Conservation (phyloP, 2,329 filamentous ascomycete species). For the Zymoseptoria ardabiliae region DNA sequence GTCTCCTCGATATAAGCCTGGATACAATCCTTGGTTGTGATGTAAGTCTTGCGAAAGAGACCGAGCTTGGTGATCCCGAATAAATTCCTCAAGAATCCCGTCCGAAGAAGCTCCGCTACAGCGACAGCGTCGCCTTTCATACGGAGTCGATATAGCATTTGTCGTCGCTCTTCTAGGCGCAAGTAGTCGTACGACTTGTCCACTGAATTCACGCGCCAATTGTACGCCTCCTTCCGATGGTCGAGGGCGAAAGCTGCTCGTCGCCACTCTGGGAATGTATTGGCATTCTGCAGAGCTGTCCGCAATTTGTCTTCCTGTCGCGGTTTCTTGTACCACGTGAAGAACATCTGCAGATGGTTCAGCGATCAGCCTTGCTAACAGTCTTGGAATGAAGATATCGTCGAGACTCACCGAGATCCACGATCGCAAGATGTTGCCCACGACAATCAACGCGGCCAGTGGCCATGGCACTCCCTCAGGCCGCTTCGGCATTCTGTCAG, state of each 20-base stretch:
- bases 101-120: slow-evolving; percentile 72
- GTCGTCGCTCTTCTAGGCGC: slow-evolving; percentile 14
- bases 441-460: neutral
- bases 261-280: slow-evolving; percentile 14
- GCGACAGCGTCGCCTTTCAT: slow-evolving; percentile 37
- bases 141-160: slow-evolving; percentile 8
- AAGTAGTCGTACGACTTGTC: slow-evolving; percentile 16
- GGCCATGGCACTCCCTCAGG: neutral
- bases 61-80: slow-evolving; percentile 80
- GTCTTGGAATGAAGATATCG: too few species aligned
- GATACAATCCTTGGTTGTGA: slow-evolving; percentile 85
- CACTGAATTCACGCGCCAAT: slow-evolving; percentile 18
- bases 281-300: slow-evolving; percentile 8
- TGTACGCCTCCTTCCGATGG: slow-evolving; percentile 7
- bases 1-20: slow-evolving; percentile 87
- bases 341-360: neutral
- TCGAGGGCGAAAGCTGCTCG: slow-evolving; percentile 14
- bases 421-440: slow-evolving; percentile 1
- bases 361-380: neutral
- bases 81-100: slow-evolving; percentile 69
- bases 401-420: slow-evolving; percentile 1
- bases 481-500: neutral
- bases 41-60: slow-evolving; percentile 78
- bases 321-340: slow-evolving; percentile 1
- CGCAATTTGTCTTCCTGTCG: slow-evolving; percentile 7